phyloP scores from a whole-genome alignment of 768 basidiomycete genomes.

The Mycena vitilis region DNA sequence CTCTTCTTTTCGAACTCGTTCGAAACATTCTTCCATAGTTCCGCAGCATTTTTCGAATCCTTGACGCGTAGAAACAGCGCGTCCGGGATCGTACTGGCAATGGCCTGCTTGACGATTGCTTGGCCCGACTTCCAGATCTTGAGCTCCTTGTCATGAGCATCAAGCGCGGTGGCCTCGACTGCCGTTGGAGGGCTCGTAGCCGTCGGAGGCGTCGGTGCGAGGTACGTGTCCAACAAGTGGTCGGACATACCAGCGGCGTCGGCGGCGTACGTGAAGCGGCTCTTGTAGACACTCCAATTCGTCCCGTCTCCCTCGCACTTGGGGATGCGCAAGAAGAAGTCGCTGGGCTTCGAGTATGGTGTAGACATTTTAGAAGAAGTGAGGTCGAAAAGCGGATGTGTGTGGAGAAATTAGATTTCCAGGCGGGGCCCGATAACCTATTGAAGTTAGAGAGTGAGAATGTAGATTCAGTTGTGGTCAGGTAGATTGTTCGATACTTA shows the following conservation, averaged over 20 bases:
- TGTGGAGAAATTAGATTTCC: slow-evolving; percentile 18
- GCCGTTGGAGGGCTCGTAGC: too few species aligned
- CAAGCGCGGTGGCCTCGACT: too few species aligned
- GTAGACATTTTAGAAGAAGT: neutral
- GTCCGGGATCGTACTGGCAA: too few species aligned
- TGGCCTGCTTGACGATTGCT: too few species aligned
- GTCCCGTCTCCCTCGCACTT: slow-evolving; percentile 36
- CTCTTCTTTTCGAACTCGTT: slow-evolving; percentile 38
- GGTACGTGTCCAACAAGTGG: too few species aligned
- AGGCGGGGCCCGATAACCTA: slow-evolving; percentile 32
- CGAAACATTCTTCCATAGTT: slow-evolving; percentile 16
- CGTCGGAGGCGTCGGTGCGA: too few species aligned
- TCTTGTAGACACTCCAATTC: slow-evolving; percentile 38
- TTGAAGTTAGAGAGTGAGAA: slow-evolving; percentile 5
- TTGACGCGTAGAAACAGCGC: too few species aligned
- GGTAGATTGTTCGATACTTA: too few species aligned
- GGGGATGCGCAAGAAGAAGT: slow-evolving; percentile 28
- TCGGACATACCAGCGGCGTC: slow-evolving; percentile 15
- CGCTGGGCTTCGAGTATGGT: slow-evolving; percentile 8
- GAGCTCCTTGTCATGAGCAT: too few species aligned
- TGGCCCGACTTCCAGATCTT: too few species aligned
- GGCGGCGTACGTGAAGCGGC: slow-evolving; percentile 29
- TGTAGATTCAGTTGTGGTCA: neutral
- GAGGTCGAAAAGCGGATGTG: slow-evolving; percentile 3
- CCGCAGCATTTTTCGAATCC: too few species aligned